These are phyloP conservation scores for Moesziomyces aphidis DNA, from an alignment of 1,284 basidiomycete species.

Conservation along the genomic window DNA sequence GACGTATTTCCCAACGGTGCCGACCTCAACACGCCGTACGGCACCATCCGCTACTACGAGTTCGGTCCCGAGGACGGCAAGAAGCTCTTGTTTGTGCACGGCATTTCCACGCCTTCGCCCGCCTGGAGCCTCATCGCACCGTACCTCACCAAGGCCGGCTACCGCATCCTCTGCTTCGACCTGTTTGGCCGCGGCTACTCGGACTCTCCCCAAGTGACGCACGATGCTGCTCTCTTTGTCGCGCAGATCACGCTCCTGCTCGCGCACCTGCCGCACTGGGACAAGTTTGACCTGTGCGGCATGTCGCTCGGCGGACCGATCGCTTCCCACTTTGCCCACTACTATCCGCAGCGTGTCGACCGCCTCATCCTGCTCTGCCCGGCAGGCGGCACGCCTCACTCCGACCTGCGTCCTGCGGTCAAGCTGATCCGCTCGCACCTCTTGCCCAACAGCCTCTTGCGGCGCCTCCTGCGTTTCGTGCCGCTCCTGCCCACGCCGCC, in stretches of 20 bases:
- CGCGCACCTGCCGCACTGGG: slow-evolving; percentile 41
- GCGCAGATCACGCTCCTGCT: slow-evolving; percentile 46
- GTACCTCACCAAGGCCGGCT: slow-evolving; percentile 41
- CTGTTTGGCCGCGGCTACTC: slow-evolving; percentile 50
- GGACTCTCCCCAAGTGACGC: slow-evolving; percentile 40
- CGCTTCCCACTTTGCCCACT: slow-evolving; percentile 43
- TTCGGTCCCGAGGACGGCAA: slow-evolving; percentile 54
- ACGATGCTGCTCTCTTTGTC: slow-evolving; percentile 44
- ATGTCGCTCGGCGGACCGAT: slow-evolving; percentile 50
- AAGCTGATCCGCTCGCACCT: slow-evolving; percentile 44
- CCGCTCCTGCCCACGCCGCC: slow-evolving; percentile 40
- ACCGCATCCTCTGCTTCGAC: slow-evolving; percentile 46
- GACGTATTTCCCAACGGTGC: slow-evolving; percentile 36
- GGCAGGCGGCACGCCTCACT: slow-evolving; percentile 40
- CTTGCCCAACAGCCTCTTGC: slow-evolving; percentile 28
- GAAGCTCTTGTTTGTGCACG: slow-evolving; percentile 63
- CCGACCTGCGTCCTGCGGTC: slow-evolving; percentile 21
- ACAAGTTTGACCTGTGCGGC: slow-evolving; percentile 45
- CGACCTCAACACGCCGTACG: slow-evolving; percentile 43
- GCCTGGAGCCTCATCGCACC: slow-evolving; percentile 34
- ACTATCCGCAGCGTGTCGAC: slow-evolving; percentile 41
- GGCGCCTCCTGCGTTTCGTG: slow-evolving; percentile 23
- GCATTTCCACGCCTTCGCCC: slow-evolving; percentile 51
- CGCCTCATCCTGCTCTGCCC: slow-evolving; percentile 44
- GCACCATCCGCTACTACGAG: slow-evolving; percentile 51